Evolutionary conservation across 164 flowering plant genomes (phyloP).

Genomic region (Piper longum): DNA sequence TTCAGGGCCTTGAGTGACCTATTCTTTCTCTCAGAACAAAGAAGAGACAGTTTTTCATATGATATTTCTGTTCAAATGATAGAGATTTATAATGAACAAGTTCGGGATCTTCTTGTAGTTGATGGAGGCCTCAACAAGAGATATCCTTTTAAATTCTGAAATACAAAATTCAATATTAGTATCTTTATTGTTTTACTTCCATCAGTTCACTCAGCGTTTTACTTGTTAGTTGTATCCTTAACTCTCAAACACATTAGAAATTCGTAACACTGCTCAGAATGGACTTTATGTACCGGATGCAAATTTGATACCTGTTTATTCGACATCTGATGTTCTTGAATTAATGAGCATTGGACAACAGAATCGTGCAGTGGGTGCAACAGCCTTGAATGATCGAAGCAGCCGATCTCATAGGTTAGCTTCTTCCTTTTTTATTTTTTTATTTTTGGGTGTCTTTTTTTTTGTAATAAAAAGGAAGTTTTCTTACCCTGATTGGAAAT

Average conservation of each 20-base stretch:
- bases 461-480: neutral
- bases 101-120: slow-evolving; percentile 78
- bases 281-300: slow-evolving; percentile 97
- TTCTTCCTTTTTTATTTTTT: neutral
- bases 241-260: slow-evolving; percentile 65
- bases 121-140: slow-evolving; percentile 69
- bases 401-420: slow-evolving; percentile 95
- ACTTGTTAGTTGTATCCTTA: slow-evolving; percentile 26
- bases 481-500: neutral
- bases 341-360: slow-evolving; percentile 88
- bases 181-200: neutral
- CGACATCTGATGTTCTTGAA: slow-evolving; percentile 78
- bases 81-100: slow-evolving; percentile 98
- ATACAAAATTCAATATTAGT: neutral
- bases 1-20: slow-evolving; percentile 82
- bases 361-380: slow-evolving; percentile 91
- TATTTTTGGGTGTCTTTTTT: neutral
- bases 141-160: slow-evolving; percentile 55
- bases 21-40: slow-evolving; percentile 70
- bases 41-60: slow-evolving; percentile 67
- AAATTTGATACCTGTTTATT: slow-evolving; percentile 70
- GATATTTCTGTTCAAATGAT: slow-evolving; percentile 95
- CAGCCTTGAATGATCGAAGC: slow-evolving; percentile 95
- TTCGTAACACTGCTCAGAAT: slow-evolving; percentile 78
- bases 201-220: neutral